Base-by-base conservation (phyloP, 306 rosid genomes). In the Herpetospermum pedunculosum region DNA sequence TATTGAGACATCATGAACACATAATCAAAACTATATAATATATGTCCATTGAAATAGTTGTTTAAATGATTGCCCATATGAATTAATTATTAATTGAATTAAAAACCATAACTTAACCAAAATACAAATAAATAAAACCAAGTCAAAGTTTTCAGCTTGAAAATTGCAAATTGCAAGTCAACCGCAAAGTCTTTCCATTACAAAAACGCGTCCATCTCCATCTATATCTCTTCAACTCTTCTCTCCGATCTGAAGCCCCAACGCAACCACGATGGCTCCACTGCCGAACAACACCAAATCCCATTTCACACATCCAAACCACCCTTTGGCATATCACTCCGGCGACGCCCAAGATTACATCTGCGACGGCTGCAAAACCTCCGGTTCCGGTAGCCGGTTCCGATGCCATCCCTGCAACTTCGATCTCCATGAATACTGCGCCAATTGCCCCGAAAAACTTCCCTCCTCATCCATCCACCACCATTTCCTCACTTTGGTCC, bases 401-500 rank as follows among this genome's bases (percentile, higher is more conserved):
- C 70, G 75, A 23, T 79, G 82, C 62, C 34, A 23, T 34, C 13
- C 59, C 19, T 79, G 82, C 50, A 69, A 73, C 16, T 73, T 63
- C 60, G 78, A 38, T 34, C 32, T 79, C 23, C 82, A 79, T 8
- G 82, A 79, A 25, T 64, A 64, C 37, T 79, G 82, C 9, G 49
- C 70, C 71, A 19, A 65, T 28, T 79, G 82, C 38, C 78, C 82
- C n/a, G 13, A 54, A 59, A 1, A 44, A 16, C 9, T 79, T 23
- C 2, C 73, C 35, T 15, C 78, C 8, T 65, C 67, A 19, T 40
- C 12, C 70, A 6, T 53, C 48, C 82, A 79, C 75, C 75, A 72
- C 8, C 25, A 8, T 8, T 62, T 6, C 44, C 40, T 50, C 26
- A 43, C 54, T 30, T 37, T 37, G 5, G 62, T 38, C 2, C 19